Conservation (phyloP, 768 basidiomycete species). For the Lentinula lateritia region DNA sequence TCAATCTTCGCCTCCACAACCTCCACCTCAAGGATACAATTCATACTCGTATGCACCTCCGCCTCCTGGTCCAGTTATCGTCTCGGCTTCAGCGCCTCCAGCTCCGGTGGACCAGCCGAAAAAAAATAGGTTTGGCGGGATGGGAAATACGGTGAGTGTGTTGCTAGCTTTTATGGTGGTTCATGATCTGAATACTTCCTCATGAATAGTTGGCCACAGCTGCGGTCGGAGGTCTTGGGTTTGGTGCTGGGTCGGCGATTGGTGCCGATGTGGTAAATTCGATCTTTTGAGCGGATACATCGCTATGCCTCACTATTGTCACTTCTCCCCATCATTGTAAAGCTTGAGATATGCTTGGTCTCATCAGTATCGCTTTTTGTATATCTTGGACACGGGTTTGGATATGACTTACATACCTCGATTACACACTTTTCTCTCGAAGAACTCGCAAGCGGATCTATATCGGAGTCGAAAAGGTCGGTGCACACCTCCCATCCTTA, state of each 20-base stretch:
- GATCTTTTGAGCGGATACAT: conserved; percentile 31
- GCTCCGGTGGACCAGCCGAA: conserved; percentile 33
- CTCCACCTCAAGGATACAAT: conserved; percentile 15
- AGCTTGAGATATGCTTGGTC: no score
- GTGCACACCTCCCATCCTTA: neutral
- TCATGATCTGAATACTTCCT: neutral
- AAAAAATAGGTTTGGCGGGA: conserved; percentile 52
- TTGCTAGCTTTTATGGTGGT: neutral
- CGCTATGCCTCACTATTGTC: neutral
- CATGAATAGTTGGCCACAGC: conserved; percentile 45
- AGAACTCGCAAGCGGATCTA: neutral
- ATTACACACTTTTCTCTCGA: neutral
- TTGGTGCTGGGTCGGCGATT: conserved; percentile 56
- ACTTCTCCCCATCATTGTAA: no score
- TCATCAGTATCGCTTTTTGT: no score
- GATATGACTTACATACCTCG: no score
- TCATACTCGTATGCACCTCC: neutral
- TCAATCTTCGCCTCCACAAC: conserved; percentile 16
- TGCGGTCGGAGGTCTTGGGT: conserved; percentile 68
- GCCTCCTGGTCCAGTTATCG: conserved; percentile 7
- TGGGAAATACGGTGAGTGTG: conserved; percentile 50
- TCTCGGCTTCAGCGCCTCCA: conserved; percentile 18
- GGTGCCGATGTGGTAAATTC: conserved; percentile 39
- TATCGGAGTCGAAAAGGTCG: neutral
- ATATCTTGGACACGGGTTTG: no score